A percentile compares a stretch with the other conserved stretches of the same genome.
These are phyloP conservation scores for Sedum album DNA, from an alignment of 164 flowering plant genomes.

Conservation along the genomic window DNA sequence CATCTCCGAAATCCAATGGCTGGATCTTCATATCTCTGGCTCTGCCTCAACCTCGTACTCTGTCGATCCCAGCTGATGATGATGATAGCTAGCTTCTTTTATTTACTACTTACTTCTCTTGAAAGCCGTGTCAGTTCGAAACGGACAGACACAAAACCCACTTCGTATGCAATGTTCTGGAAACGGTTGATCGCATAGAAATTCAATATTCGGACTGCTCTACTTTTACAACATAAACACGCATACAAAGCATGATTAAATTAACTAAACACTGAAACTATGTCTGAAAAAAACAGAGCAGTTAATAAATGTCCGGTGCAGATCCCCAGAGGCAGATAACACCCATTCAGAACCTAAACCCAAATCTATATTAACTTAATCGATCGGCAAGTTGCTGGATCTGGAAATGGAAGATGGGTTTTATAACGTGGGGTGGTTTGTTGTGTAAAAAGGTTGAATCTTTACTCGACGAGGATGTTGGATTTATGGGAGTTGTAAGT, in stretches of 20 bases:
- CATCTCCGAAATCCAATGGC: slow-evolving; percentile 27
- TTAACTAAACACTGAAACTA: too few relatives aligned
- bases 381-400: not conserved
- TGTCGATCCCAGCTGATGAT: not conserved
- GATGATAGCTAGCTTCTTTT: not conserved
- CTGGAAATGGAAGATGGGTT: not conserved
- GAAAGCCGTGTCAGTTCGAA: not conserved
- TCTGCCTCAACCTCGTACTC: not conserved
- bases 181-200: not conserved
- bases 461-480: not conserved
- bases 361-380: too few relatives aligned
- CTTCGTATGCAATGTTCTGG: not conserved
- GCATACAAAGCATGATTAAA: too few relatives aligned
- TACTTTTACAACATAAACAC: not conserved
- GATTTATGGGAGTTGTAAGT: not conserved
- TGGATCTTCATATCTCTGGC: slow-evolving; percentile 63
- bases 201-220: too few relatives aligned
- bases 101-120: too few relatives aligned
- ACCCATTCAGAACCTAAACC: too few relatives aligned
- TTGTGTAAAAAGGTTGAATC: not conserved
- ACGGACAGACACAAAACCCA: too few relatives aligned
- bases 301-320: too few relatives aligned
- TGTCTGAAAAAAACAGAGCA: too few relatives aligned
- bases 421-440: too few relatives aligned
- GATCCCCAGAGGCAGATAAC: not conserved